phyloP scores from a whole-genome alignment of 2,329 filamentous ascomycete species.

The Sclerotinia subarctica region DNA sequence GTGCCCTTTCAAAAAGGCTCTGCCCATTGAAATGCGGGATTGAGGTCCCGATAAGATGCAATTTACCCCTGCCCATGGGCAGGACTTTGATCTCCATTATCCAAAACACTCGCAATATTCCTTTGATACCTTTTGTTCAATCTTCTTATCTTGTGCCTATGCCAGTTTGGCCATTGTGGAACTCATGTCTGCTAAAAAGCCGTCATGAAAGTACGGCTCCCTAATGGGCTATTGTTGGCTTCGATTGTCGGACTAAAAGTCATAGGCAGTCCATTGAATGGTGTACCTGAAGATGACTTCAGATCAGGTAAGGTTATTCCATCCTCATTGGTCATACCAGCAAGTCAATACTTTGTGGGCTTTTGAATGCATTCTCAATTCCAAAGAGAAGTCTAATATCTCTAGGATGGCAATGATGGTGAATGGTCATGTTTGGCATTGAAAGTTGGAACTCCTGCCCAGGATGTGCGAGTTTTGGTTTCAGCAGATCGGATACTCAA shows the following conservation, averaged over 20 bases:
- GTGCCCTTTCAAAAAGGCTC: background rate
- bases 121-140: background rate
- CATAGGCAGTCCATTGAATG: background rate
- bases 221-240: constrained; percentile 8
- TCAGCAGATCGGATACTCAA: constrained; percentile 37
- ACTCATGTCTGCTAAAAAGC: constrained; percentile 15
- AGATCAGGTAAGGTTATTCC: constrained; percentile 6
- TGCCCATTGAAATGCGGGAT: background rate
- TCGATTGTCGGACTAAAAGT: constrained; percentile 9
- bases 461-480: constrained; percentile 42
- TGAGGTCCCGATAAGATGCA: background rate
- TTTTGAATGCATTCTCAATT: background rate
- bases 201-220: constrained; percentile 18
- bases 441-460: constrained; percentile 52
- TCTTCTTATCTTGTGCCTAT: background rate
- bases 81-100: background rate
- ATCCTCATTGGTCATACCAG: constrained; percentile 25
- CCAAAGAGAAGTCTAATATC: constrained; percentile 30
- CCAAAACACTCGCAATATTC: background rate
- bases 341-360: constrained; percentile 30
- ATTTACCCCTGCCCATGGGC: background rate
- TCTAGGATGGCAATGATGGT: constrained; percentile 59
- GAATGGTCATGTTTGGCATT: constrained; percentile 69
- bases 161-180: background rate
- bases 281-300: background rate